Evolutionary conservation across 2,329 filamentous ascomycete species (phyloP), one percentile per base, ranked within the genome.

Genomic region (Neoscytalidium dimidiatum): DNA sequence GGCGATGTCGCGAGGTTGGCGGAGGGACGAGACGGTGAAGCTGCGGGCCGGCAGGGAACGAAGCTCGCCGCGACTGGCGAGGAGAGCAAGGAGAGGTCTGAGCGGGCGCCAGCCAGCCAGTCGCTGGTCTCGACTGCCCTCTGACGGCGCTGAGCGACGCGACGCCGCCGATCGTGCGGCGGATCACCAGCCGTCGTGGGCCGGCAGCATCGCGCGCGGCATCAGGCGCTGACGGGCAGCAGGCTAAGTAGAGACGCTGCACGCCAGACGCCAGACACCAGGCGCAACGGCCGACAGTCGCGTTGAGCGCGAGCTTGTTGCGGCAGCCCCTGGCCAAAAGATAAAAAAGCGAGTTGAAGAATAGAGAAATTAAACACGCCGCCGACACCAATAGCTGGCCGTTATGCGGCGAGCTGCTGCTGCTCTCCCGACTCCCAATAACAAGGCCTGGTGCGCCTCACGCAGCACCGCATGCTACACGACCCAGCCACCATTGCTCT

Each of bases 351-450:
- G 38, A 31, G 28, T 46, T 41, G 56, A 46, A 60, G 53, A 60
- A 60, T 29, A 41, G 23, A 46, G 56, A 60, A 60, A 60, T 60
- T 60, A 46, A 46, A 60, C 44, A 46, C 56, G 56, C 56, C 56
- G 56, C 28, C 26, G 56, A 46, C 56, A 31, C 56, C 56, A 60
- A 60, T 60, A 60, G 41, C 41, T 31, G 56, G 56, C 56, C 56
- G 56, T 60, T 60, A 60, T 60, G 56, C 56, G 33, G 33, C 52
- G 4, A 23, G 33, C 56, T 41, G 26, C 31, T 48, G 44, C 44
- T 56, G 53, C 53, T 31, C 33, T 44, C 53, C 53, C 53, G 41
- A 44, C 33, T 44, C 53, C 53, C 56, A 60, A 60, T 60, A 60
- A 60, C 41, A 60, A 46, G 56, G 26, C 56, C 41, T 21, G n/a